phyloP scores from a whole-genome alignment of 495 filamentous ascomycete species.

The Lepidopterella palustris region DNA sequence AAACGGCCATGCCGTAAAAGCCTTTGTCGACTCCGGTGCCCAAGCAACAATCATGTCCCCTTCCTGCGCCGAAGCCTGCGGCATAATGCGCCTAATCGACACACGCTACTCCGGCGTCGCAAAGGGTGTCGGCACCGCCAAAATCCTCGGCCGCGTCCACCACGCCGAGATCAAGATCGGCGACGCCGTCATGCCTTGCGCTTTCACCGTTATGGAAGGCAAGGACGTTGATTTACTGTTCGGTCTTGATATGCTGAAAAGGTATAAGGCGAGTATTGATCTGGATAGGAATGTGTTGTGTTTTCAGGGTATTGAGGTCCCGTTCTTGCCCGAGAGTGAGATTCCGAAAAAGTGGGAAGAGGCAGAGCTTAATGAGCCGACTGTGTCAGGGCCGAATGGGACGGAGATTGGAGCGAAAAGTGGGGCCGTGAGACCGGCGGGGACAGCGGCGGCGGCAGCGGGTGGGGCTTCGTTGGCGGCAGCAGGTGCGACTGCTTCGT shows the following conservation, averaged over 20 bases:
- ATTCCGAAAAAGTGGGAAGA: constrained; percentile 77
- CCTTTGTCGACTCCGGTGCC: constrained; percentile 94
- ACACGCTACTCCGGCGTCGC: constrained; percentile 85
- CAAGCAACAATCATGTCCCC: constrained; percentile 99
- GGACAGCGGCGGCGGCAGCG: constrained; percentile 40
- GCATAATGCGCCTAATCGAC: constrained; percentile 97
- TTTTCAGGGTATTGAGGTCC: constrained; percentile 76
- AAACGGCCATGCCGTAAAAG: constrained; percentile 85
- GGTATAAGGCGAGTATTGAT: constrained; percentile 90
- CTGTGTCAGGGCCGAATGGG: constrained; percentile 76
- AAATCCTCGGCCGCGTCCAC: constrained; percentile 90
- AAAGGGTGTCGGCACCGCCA: constrained; percentile 86
- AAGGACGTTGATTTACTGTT: constrained; percentile 94
- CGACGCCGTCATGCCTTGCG: constrained; percentile 76
- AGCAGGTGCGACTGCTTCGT: constrained; percentile 24
- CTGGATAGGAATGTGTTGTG: constrained; percentile 69
- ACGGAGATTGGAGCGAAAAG: constrained; percentile 76
- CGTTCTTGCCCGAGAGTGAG: constrained; percentile 86
- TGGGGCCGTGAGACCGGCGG: constrained; percentile 66
- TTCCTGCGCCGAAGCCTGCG: constrained; percentile 78
- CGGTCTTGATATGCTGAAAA: constrained; percentile 91
- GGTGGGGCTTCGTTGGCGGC: constrained; percentile 43
- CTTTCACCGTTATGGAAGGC: constrained; percentile 99
- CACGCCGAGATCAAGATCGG: constrained; percentile 92
- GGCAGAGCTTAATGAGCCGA: constrained; percentile 69